These are phyloP conservation scores for Beauveria brongniartii DNA, from an alignment of 2,329 filamentous ascomycete genomes.

Conservation along the genomic window DNA sequence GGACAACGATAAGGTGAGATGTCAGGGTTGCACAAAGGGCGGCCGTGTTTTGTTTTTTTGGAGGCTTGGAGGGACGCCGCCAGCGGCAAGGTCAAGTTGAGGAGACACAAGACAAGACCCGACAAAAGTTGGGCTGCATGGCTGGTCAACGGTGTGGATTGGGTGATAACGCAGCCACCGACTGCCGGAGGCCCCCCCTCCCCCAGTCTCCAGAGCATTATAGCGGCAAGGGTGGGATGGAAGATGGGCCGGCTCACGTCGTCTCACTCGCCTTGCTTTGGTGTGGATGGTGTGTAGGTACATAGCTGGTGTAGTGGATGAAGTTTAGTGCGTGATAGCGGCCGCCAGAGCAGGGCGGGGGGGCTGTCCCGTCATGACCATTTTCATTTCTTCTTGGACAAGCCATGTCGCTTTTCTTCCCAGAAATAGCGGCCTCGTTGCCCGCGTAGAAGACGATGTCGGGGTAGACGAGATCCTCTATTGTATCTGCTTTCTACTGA, in stretches of 20 bases:
- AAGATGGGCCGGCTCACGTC: background rate
- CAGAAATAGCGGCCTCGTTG: background rate
- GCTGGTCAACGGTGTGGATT: conserved; percentile 10
- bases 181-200: conserved; percentile 1
- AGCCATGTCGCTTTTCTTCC: background rate
- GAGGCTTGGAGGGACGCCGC: background rate
- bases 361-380: background rate
- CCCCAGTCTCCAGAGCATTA: conserved; percentile 8
- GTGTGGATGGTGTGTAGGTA: background rate
- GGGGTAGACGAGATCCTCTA: background rate
- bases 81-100: conserved; percentile 9
- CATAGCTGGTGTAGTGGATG: background rate
- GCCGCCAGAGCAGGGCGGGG: background rate
- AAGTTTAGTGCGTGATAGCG: conserved; percentile 1
- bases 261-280: background rate
- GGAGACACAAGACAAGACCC: background rate
- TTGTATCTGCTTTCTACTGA: background rate
- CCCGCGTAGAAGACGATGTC: background rate
- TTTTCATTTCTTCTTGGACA: background rate
- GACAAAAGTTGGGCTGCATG: conserved; percentile 8
- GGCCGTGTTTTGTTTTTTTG: background rate
- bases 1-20: background rate
- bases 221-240: conserved; percentile 7
- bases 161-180: conserved; percentile 12
- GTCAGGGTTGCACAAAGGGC: conserved; percentile 1